A percentile compares a stretch with the other conserved stretches of the same genome.
Conservation (phyloP, 345 rosid species). For the Acer saccharum region DNA sequence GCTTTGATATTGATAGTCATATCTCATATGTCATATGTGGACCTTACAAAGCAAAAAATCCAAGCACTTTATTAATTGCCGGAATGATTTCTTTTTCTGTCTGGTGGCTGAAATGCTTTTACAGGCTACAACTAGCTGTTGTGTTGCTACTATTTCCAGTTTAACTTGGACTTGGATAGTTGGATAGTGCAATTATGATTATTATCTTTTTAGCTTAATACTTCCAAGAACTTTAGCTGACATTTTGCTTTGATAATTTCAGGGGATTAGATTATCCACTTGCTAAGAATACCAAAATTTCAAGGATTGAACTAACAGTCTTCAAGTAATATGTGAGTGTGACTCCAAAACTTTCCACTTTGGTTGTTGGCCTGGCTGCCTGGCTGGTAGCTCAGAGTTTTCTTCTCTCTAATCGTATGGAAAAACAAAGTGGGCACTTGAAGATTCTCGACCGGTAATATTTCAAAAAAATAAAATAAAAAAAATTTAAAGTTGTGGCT, state of each 20-base stretch:
- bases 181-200: no score
- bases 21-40: background rate
- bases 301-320: conserved; percentile 11
- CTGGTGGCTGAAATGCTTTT: background rate
- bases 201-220: no score
- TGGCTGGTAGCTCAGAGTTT: no score
- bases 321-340: background rate
- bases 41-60: background rate
- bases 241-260: background rate
- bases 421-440: no score
- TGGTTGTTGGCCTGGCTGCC: background rate
- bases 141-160: no score
- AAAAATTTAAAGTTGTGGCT: no score
- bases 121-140: no score
- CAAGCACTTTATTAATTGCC: background rate
- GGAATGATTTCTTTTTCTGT: background rate
- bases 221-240: background rate
- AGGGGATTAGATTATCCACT: background rate
- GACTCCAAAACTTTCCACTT: background rate
- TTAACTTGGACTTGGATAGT: no score
- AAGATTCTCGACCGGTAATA: no score
- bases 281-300: background rate
- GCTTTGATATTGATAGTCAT: background rate
- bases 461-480: no score
- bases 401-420: no score